Conservation (phyloP, 352 stramenopile species). For the Discostella stelligera region DNA sequence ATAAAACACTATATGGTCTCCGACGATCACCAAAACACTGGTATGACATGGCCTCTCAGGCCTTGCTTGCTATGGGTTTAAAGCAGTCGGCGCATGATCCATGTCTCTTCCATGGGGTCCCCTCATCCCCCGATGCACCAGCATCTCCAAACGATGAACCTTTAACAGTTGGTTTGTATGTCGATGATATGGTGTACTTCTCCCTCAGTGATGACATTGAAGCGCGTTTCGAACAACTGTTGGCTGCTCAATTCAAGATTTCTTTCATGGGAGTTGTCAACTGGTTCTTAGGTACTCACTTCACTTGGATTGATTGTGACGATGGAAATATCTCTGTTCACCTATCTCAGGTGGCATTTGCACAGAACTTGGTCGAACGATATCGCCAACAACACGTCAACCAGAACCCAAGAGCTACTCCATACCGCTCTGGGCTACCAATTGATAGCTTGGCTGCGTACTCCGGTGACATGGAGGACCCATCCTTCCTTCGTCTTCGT, state of each 20-base stretch:
- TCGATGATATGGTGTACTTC: slow-evolving; percentile 54
- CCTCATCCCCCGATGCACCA: too few species aligned
- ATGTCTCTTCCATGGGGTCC: slow-evolving; percentile 24
- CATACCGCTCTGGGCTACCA: slow-evolving; percentile 32
- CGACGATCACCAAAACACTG: slow-evolving; percentile 25
- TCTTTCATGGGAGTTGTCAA: slow-evolving; percentile 53
- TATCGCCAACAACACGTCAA: not conserved
- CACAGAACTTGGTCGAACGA: slow-evolving; percentile 21
- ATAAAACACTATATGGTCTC: slow-evolving; percentile 45
- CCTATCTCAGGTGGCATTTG: slow-evolving; percentile 27
- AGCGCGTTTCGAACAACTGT: slow-evolving; percentile 19
- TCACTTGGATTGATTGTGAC: slow-evolving; percentile 16
- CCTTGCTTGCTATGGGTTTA: slow-evolving; percentile 26
- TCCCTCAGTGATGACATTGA: slow-evolving; percentile 25
- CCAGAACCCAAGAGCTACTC: slow-evolving; percentile 20
- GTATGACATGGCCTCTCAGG: slow-evolving; percentile 30
- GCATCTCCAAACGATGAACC: not conserved
- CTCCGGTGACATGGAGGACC: not conserved
- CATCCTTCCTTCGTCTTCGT: slow-evolving; percentile 2
- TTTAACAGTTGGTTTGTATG: slow-evolving; percentile 29
- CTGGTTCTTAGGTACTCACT: slow-evolving; percentile 44
- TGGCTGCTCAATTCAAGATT: slow-evolving; percentile 16
- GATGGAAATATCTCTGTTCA: slow-evolving; percentile 14
- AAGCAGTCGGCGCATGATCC: slow-evolving; percentile 17
- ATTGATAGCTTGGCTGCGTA: slow-evolving; percentile 54